Conservation (phyloP, 305 asterid species). For the Andrographis paniculata region DNA sequence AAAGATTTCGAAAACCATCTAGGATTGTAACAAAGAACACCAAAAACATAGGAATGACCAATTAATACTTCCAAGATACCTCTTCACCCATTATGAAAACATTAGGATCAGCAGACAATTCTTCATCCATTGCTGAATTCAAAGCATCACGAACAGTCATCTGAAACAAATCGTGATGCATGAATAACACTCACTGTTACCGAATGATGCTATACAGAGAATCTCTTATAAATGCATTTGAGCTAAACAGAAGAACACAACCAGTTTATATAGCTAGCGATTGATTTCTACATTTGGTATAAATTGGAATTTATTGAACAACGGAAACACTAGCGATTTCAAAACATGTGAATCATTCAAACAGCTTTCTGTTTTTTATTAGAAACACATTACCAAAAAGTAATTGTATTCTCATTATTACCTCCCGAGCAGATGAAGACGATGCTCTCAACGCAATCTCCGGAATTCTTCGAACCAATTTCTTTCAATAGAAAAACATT, state of each 20-base stretch:
- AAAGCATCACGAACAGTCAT: slow-evolving; percentile 92
- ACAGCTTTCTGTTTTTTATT: not conserved
- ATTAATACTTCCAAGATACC: slow-evolving; percentile 26
- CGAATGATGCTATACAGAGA: not conserved
- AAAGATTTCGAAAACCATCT: slow-evolving; percentile 14
- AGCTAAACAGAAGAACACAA: not conserved
- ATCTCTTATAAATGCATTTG: too few species aligned
- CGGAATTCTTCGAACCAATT: slow-evolving; percentile 37
- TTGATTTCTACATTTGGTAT: too few species aligned
- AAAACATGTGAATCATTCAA: not conserved
- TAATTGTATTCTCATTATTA: slow-evolving; percentile 15
- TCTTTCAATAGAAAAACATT: slow-evolving; percentile 21
- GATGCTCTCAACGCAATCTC: slow-evolving; percentile 31
- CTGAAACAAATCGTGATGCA: slow-evolving; percentile 30
- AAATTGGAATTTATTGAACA: too few species aligned
- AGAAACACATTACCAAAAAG: slow-evolving; percentile 7
- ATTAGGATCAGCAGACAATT: slow-evolving; percentile 89
- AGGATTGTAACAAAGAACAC: slow-evolving; percentile 6
- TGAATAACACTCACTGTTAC: slow-evolving; percentile 11
- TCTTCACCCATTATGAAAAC: slow-evolving; percentile 95
- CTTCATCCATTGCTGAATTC: slow-evolving; percentile 91
- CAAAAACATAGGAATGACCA: not conserved
- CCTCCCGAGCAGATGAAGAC: slow-evolving; percentile 42
- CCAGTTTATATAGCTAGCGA: too few species aligned
- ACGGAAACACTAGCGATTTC: not conserved